A percentile compares a stretch with the other conserved stretches of the same genome.
Evolutionary conservation across 2,329 filamentous ascomycete species (phyloP).

Genomic region (Xylaria sp.): DNA sequence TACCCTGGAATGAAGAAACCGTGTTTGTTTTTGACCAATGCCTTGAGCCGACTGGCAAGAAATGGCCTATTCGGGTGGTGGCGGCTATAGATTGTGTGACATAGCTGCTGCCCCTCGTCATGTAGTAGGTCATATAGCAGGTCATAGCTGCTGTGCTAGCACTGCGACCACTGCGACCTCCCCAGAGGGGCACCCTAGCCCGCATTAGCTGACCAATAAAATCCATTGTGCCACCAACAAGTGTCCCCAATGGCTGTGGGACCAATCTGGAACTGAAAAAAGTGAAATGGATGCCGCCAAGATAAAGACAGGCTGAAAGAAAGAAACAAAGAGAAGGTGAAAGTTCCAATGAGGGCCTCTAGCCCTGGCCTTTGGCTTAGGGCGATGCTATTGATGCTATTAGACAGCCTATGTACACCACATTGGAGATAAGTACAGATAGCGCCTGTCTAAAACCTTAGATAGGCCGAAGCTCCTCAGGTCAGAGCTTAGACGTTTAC

Average conservation of each 20-base stretch:
- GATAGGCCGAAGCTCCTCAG: background rate
- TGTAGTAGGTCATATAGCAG: conserved; percentile 28
- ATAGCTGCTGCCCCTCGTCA: conserved; percentile 28
- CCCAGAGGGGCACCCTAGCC: conserved; percentile 32
- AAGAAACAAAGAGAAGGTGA: conserved; percentile 6
- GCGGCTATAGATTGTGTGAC: conserved; percentile 21
- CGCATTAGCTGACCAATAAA: conserved; percentile 32
- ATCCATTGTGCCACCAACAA: conserved; percentile 22
- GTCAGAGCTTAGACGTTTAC: background rate
- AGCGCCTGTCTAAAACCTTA: background rate
- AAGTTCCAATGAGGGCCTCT: conserved; percentile 17
- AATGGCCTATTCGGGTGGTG: conserved; percentile 15
- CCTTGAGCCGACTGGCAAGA: background rate
- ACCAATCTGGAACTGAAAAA: conserved; percentile 17
- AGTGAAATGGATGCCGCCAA: conserved; percentile 14
- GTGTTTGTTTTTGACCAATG: conserved; percentile 6
- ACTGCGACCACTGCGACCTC: conserved; percentile 3
- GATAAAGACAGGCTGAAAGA: conserved; percentile 8
- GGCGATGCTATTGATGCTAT: no score
- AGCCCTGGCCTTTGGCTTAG: no score
- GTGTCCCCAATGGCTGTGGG: background rate
- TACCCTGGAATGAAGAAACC: conserved; percentile 12
- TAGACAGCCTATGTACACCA: background rate
- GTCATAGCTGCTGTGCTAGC: conserved; percentile 16
- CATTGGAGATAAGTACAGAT: background rate